Percentiles rank a stretch among this genome's conserved stretches.
phyloP scores from a whole-genome alignment of 768 basidiomycete genomes.

The Russula compacta region DNA sequence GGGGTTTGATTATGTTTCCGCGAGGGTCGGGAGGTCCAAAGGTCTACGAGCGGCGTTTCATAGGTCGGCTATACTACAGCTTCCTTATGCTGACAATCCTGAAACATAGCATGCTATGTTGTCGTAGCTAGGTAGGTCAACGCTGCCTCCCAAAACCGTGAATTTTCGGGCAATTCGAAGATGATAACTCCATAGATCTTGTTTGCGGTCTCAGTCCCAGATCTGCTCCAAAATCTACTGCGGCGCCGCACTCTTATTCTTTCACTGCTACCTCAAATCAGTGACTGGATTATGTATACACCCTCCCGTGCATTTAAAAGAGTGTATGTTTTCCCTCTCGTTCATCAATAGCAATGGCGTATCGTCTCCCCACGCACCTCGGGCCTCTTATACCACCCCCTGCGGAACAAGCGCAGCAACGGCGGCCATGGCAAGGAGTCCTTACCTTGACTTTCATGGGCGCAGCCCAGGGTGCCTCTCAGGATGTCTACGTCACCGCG shows the following conservation, averaged over 20 bases:
- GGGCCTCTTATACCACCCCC: conserved; percentile 51
- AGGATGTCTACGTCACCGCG: conserved; percentile 50
- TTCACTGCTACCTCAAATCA: neutral
- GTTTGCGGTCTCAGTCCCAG: neutral
- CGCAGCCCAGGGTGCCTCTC: conserved; percentile 34
- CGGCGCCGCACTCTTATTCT: neutral
- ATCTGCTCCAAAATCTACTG: neutral
- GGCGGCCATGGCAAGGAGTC: conserved; percentile 49
- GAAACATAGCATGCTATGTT: neutral
- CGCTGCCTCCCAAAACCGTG: neutral
- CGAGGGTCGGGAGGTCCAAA: conserved; percentile 8
- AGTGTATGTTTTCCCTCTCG: neutral
- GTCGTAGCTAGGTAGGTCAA: neutral
- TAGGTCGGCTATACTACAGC: neutral
- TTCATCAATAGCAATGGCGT: conserved; percentile 36
- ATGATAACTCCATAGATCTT: neutral
- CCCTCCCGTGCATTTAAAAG: conserved; percentile 5
- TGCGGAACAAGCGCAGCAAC: conserved; percentile 33
- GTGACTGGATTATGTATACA: conserved; percentile 2
- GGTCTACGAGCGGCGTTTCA: neutral
- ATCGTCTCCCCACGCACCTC: conserved; percentile 53
- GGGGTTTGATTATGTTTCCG: conserved; percentile 10
- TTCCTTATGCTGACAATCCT: neutral
- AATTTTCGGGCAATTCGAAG: neutral
- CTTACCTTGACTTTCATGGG: conserved; percentile 44